Evolutionary conservation across 2,329 filamentous ascomycete species (phyloP), one percentile per base, ranked within the genome.

Genomic region (Sclerotinia minor): DNA sequence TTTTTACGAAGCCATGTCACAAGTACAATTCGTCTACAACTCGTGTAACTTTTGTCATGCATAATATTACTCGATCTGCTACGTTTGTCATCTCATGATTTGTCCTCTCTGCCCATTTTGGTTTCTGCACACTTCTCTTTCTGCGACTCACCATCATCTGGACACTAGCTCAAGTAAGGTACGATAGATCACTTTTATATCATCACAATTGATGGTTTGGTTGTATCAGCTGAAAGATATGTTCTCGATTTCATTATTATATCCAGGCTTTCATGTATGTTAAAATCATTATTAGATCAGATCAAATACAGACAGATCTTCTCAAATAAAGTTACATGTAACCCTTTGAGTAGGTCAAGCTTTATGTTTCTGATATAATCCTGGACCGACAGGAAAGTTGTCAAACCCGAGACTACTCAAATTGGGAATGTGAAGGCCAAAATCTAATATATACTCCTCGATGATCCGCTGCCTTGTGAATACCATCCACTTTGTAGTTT

Each of bases 301-400:
- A 29, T 35, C 19, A 35, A 9, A 35, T 49, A 29, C 21, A 5
- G n/a, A 17, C 11, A 49, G 21, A 60, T 60, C 58, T 49, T 35
- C 15, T 49, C 44, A 26, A 49, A 19, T 52, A 35, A 15, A 26
- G 21, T 2, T 53, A 17, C n/a, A 44, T 29, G 49, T 44, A 26
- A 49, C 21, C 21, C 4, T n/a, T n/a, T 35, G 44, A 49, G 21
- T 24, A 19, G 13, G 0, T 13, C 29, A n/a, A 38, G 24, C 19
- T 13, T 29, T 17, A 24, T 50, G 19, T 38, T 41, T 53, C 29
- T 47, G 49, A 38, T 21, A 50, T 63, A 24, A 52, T 26, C 38
- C 57, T 54, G 26, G 21, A 1, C 35, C 47, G 65, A 67, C 57
- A 49, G 47, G 61, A 61, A 67, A 67, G 45, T 21, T 63, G 24